These are phyloP conservation scores for Cicer judaicum DNA, from an alignment of 306 rosid genomes.

Conservation along the genomic window DNA sequence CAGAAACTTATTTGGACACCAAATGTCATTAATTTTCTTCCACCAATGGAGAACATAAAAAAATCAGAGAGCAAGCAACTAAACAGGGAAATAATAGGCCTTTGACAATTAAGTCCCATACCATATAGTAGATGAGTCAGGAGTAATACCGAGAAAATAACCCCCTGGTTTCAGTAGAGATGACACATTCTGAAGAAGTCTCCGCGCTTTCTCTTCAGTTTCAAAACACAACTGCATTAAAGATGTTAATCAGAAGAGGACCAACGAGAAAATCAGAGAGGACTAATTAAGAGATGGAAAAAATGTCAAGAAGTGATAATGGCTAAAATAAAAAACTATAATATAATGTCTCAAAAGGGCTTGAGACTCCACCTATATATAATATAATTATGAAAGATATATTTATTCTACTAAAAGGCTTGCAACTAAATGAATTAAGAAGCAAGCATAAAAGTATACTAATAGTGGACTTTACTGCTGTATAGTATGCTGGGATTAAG, in stretches of 20 bases:
- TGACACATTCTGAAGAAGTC: slow-evolving; percentile 83
- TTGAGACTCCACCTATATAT: background rate
- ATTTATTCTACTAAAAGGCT: too few relatives aligned
- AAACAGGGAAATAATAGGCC: slow-evolving; percentile 44
- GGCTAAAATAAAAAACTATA: background rate
- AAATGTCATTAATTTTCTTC: slow-evolving; percentile 19
- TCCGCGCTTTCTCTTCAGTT: slow-evolving; percentile 88
- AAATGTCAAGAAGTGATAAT: background rate
- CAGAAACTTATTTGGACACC: slow-evolving; percentile 2
- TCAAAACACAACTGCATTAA: slow-evolving; percentile 82
- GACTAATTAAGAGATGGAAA: slow-evolving; percentile 15
- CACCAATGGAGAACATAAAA: background rate
- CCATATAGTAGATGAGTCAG: slow-evolving; percentile 99
- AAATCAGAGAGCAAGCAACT: slow-evolving; percentile 38
- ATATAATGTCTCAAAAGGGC: slow-evolving; percentile 20
- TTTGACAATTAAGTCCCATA: slow-evolving; percentile 55
- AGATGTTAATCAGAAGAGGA: slow-evolving; percentile 37
- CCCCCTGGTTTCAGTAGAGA: slow-evolving; percentile 94
- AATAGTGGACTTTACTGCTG: too few relatives aligned
- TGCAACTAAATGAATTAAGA: too few relatives aligned
- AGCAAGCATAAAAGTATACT: too few relatives aligned
- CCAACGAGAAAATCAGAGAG: background rate
- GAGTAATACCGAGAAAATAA: slow-evolving; percentile 96
- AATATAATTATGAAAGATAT: too few relatives aligned
- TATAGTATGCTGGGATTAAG: too few relatives aligned